Base-by-base conservation (phyloP, 805 yeast genomes). In the Zygoascus flipseniorum region DNA sequence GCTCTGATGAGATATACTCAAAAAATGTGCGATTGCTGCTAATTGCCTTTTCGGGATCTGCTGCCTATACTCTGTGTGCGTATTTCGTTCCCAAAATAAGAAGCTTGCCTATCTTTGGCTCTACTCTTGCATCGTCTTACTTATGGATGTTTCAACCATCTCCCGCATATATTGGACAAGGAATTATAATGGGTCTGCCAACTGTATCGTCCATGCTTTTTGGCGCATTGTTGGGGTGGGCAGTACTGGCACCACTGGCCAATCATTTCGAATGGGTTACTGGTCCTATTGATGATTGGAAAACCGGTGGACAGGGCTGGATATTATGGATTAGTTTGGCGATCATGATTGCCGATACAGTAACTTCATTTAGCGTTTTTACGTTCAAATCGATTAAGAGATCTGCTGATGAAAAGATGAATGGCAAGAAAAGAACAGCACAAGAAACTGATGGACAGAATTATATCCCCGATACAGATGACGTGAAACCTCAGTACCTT, bases 141-240 rank as follows among this genome's bases (percentile, higher is more conserved):
- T 75, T 86, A 47, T 87, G 97, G 93, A 83, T 85, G 55, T 78
- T 93, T 55, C 96, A 93, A 66, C 97, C 97, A 0, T 89, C 97
- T 0, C 99, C 99, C 0, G 98, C 98, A 0, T 92, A 92, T 65
- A 78, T 93, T 37, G 99, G 99, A 2, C 99, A 92, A 69, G 99
- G 99, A 3, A 89, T 93, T 43, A 92, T 92, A 54, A 92, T 92
- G 99, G 99, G 99, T 0, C 72, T 89, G 8, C 87, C 90, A 1
- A 89, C 98, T 0, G 95, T 89, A 0, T 76, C 88, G 9, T 86
- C 89, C 57, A 92, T 92, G 99, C 70, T 92, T 43, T 77, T 89
- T 60, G 99, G 99, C 2, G 82, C 95, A 20, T 57, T 92, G 1
- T 63, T 90, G 4, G 99, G 99, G 0, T 92, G 99, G 99, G 96